Base-by-base conservation (phyloP, 345 rosid species). In the Geranium rotundifolium region DNA sequence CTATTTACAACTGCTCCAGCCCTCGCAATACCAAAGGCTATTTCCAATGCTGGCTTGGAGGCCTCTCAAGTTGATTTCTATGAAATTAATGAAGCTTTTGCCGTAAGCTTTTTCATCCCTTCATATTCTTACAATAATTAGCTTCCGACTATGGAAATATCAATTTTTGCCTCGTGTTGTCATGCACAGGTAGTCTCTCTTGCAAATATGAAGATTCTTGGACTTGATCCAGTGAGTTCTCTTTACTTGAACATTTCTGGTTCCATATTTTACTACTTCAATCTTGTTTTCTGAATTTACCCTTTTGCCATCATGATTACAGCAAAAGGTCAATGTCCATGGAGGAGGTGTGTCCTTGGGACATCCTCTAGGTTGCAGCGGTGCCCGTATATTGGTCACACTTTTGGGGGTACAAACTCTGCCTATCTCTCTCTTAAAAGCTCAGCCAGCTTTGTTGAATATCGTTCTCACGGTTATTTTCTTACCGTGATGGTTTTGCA, bases 301-400 rank as follows among this genome's bases (percentile, higher is more conserved):
- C 62, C 27, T 23, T 67, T 59, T 54, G 62, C 67, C 30, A n/a
- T 55, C 58, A 34, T 72, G 60, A 19, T 69, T 69, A 54, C 82
- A 90, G 99, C 95, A 93, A 66, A 90, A 84, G 69, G 81, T 82
- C 56, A 93, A 93, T 56, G 95, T 85, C 27, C 86, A 90, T 4
- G 99, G 99, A 60, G 99, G 99, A 68, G 99, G 97, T 58, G 96
- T 90, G 63, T 76, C 99, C 0, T 76, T 93, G 76, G 99, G 99
- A 59, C 96, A 93, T 73, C 99, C 99, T 66, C 77, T 90, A 64
- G 99, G 99, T 52, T 93, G 99, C 86, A 93, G 99, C 30, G 99
- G 97, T 17, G 99, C 97, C 41, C 96, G 99, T 63, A 88, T 93
- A 66, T 69, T 93, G 77, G 77, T 88, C 79, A 84, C 99, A 56